Evolutionary conservation across 495 filamentous ascomycete genomes (phyloP).

Genomic region (Schizothecium vesticola): DNA sequence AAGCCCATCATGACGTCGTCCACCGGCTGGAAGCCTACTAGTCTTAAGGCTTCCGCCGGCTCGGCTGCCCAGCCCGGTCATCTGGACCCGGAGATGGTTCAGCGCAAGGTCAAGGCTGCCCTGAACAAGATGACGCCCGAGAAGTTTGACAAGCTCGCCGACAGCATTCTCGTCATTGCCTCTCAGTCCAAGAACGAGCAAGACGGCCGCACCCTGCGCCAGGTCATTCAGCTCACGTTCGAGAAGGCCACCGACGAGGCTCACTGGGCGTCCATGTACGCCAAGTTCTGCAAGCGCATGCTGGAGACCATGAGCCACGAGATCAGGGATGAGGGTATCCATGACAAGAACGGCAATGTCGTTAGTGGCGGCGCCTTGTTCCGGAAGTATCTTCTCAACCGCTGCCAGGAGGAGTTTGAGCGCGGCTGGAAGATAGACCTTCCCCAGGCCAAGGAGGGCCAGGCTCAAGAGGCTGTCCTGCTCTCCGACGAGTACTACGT

Average conservation of each 20-base stretch:
- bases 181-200: conserved; percentile 91
- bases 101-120: conserved; percentile 96
- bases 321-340: conserved; percentile 90
- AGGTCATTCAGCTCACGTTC: conserved; percentile 97
- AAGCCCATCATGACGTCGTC: conserved; percentile 67
- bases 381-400: conserved; percentile 96
- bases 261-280: conserved; percentile 99
- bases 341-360: conserved; percentile 76
- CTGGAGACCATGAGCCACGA: conserved; percentile 90
- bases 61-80: conserved; percentile 44
- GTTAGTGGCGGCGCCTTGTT: conserved; percentile 91
- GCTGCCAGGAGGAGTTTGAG: conserved; percentile 98
- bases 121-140: conserved; percentile 99
- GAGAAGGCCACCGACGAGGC: conserved; percentile 99
- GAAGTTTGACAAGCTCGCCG: conserved; percentile 93
- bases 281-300: conserved; percentile 98
- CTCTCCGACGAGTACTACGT: conserved; percentile 96
- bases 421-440: conserved; percentile 94
- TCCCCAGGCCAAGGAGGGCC: conserved; percentile 72
- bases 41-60: conserved; percentile 43
- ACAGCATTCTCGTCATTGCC: conserved; percentile 88
- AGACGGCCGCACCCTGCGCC: conserved; percentile 89
- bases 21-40: conserved; percentile 87
- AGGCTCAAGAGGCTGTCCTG: conserved; percentile 68
- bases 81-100: conserved; percentile 87